phyloP scores from a whole-genome alignment of 108 stramenopile species.

The Cylindrotheca fusiformis region DNA sequence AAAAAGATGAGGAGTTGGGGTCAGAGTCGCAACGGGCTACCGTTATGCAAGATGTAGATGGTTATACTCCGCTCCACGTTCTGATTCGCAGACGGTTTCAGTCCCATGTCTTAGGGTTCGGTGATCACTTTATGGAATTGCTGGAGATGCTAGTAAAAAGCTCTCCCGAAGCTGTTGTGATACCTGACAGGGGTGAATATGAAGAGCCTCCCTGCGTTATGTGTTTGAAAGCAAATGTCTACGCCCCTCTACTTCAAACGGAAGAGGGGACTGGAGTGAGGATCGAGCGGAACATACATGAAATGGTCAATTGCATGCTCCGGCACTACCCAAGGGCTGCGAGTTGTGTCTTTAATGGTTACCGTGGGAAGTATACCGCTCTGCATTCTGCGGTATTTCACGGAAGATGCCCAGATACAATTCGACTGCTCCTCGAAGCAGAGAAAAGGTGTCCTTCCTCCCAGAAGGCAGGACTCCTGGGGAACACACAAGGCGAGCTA shows the following conservation, averaged over 20 bases:
- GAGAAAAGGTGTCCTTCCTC: conserved; percentile 31
- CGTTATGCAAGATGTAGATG: conserved; percentile 69
- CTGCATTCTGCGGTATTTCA: conserved; percentile 81
- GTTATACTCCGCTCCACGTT: conserved; percentile 72
- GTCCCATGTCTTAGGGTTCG: conserved; percentile 30
- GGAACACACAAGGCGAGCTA: conserved; percentile 70
- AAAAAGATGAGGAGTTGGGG: conserved; percentile 32
- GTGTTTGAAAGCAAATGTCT: conserved; percentile 68
- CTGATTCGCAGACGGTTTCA: conserved; percentile 65
- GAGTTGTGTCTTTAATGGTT: conserved; percentile 52
- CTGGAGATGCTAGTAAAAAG: conserved; percentile 51
- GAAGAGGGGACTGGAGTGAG: conserved; percentile 39
- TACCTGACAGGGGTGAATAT: conserved; percentile 72
- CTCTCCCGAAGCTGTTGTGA: conserved; percentile 59
- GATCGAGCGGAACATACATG: conserved; percentile 64
- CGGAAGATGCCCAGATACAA: conserved; percentile 67
- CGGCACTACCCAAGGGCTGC: conserved; percentile 63
- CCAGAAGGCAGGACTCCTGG: conserved; percentile 41
- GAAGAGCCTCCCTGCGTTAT: conserved; percentile 77
- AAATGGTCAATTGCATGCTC: conserved; percentile 67
- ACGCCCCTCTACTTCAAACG: conserved; percentile 40
- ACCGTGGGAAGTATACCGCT: conserved; percentile 67
- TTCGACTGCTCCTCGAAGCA: conserved; percentile 54
- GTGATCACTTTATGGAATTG: conserved; percentile 28
- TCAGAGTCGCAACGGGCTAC: conserved; percentile 32